Conservation (phyloP, 2,329 filamentous ascomycete genomes). For the Fusarium sp. region DNA sequence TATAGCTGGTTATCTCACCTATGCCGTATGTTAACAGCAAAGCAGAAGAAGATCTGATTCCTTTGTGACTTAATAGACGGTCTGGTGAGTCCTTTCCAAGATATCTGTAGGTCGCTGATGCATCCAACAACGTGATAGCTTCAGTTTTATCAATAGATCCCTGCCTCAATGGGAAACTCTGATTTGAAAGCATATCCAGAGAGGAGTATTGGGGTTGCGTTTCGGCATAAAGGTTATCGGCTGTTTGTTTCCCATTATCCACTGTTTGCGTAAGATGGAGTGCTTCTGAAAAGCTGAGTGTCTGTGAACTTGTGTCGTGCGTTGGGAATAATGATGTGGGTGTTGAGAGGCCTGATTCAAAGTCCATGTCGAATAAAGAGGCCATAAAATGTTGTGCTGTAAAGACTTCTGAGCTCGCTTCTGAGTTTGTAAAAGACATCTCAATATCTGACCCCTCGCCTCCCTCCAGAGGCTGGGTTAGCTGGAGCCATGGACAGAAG, state of each 20-base stretch:
- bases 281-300: background rate
- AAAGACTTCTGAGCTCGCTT: rapidly evolving
- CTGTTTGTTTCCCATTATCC: too few relatives aligned
- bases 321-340: rapidly evolving
- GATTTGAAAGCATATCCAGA: background rate
- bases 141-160: rapidly evolving
- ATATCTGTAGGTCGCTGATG: rapidly evolving
- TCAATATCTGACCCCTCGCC: background rate
- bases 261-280: rapidly evolving
- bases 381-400: rapidly evolving
- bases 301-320: rapidly evolving
- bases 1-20: rapidly evolving
- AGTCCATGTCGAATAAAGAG: rapidly evolving
- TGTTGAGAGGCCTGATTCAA: rapidly evolving
- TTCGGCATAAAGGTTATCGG: rapidly evolving
- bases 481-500: background rate
- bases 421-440: too few relatives aligned
- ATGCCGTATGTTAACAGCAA: rapidly evolving
- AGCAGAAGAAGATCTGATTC: rapidly evolving
- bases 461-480: background rate
- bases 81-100: rapidly evolving
- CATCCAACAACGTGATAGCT: rapidly evolving
- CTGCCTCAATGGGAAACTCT: rapidly evolving
- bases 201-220: background rate
- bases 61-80: rapidly evolving